Conservation (phyloP, 352 stramenopile species). For the Globisporangium polare region DNA sequence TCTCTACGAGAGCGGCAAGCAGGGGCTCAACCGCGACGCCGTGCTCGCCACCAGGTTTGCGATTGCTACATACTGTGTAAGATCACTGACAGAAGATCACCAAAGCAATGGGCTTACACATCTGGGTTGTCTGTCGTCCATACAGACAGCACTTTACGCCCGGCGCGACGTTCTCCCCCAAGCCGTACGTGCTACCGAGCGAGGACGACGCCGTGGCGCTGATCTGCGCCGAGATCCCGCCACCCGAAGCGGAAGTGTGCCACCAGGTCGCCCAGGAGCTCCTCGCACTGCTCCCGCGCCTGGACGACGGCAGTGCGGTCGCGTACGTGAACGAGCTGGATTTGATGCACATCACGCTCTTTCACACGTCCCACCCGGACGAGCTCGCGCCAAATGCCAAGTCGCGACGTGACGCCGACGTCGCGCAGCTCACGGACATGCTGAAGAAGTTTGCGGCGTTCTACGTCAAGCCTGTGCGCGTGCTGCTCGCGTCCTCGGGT, state of each 20-base stretch:
- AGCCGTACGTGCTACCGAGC: constrained; percentile 43
- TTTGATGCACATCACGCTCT: constrained; percentile 78
- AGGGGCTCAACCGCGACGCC: constrained; percentile 30
- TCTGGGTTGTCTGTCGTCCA: neutral
- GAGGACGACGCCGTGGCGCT: constrained; percentile 45
- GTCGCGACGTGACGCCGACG: constrained; percentile 31
- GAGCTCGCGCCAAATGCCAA: constrained; percentile 43
- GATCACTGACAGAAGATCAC: no score
- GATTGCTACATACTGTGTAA: neutral
- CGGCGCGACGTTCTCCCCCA: constrained; percentile 34
- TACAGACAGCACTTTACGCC: constrained; percentile 31
- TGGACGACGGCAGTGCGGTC: constrained; percentile 23
- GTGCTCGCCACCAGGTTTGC: constrained; percentile 36
- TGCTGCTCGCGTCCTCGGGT: constrained; percentile 56
- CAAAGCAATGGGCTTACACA: neutral
- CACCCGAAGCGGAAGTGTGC: constrained; percentile 30
- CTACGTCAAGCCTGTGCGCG: constrained; percentile 36
- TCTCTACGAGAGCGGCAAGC: constrained; percentile 32
- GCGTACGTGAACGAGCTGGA: constrained; percentile 60
- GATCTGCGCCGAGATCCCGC: constrained; percentile 42
- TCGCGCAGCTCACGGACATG: constrained; percentile 38
- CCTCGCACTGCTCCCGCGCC: constrained; percentile 35
- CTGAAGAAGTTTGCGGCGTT: constrained; percentile 38
- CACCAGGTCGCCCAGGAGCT: constrained; percentile 39
- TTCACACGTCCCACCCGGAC: constrained; percentile 71